Base-by-base conservation (phyloP, 306 rosid genomes). In the Arachis stenosperma region DNA sequence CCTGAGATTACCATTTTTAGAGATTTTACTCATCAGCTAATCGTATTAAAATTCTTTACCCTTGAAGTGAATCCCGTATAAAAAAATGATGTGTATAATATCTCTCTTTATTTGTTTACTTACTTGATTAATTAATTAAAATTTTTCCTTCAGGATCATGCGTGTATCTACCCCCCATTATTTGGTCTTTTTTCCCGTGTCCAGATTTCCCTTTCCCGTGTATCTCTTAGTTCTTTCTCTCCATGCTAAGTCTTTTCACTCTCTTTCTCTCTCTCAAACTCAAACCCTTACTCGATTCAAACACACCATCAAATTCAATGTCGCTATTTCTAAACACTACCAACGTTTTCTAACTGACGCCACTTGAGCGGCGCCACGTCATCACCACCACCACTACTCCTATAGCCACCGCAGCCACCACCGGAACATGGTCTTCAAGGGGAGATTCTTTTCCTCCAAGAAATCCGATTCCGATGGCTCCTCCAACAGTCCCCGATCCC, bases 381-480 rank as follows among this genome's bases (percentile, higher is more conserved):
- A 1, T 6, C 30, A 2, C 80, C 30, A 6, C 51, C 69, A 8
- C 8, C 9, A 42, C 46, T 2, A 42, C 46, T 22, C 27, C 27
- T 17, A 1, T 5, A 17, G 1, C 80, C 30, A 6, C 51, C 69
- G 9, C 8, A 6, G 2, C 46, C 46, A 8, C 46, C 57, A 52
- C 57, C 57, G 57, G 22, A 74, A 70, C 62, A 94, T 94, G 99
- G 99, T 91, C 58, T 94, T 94, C 86, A 94, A 88, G 68, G 97
- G 96, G 15, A 85, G 99, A 69, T 94, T 94, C 85, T 94, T 94
- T 87, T 88, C 92, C 65, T 88, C 92, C 63, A 94, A 90, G 84
- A 89, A 87, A 79, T 91, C 96, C 9, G 96, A 90, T 70, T 80
- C 96, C 13, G 95, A 91, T 74, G 90, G 85, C 17, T 84, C 96